Percentiles rank a stretch among this genome's conserved stretches.
Evolutionary conservation across 176 grass and related monocot species (phyloP).

Genomic region (Musa beccarii): DNA sequence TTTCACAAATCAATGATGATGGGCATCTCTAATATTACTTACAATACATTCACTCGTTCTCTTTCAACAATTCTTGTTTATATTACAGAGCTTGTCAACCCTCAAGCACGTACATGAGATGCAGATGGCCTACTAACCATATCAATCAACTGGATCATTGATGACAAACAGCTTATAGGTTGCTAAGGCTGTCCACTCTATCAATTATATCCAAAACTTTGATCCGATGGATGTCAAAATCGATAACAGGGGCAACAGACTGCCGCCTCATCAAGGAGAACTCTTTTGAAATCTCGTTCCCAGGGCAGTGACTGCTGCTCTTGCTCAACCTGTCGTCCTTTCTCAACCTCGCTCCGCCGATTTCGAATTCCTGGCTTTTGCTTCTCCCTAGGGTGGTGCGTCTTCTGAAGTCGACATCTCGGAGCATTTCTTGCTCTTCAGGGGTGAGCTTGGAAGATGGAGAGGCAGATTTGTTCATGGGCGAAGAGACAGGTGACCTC

Average conservation of each 20-base stretch:
- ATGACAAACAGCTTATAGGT: neutral
- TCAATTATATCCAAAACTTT: constrained; percentile 33
- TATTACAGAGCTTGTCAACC: neutral
- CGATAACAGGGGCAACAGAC: neutral
- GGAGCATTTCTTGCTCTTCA: constrained; percentile 44
- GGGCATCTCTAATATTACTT: neutral
- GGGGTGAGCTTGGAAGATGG: constrained; percentile 12
- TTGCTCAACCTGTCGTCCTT: constrained; percentile 53
- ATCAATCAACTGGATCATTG: neutral
- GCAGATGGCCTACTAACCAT: neutral
- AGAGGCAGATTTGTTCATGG: neutral
- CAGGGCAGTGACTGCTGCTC: constrained; percentile 22
- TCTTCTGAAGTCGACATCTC: constrained; percentile 22
- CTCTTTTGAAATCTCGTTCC: neutral
- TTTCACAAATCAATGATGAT: neutral
- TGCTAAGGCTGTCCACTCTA: constrained; percentile 18
- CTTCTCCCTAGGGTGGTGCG: constrained; percentile 20
- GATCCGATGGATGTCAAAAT: constrained; percentile 45
- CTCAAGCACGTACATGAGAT: neutral
- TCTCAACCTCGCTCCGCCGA: constrained; percentile 4
- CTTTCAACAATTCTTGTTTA: neutral
- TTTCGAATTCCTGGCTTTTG: constrained; percentile 46
- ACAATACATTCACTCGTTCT: neutral
- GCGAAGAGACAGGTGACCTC: neutral
- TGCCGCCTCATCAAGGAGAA: neutral